These are phyloP conservation scores for Phytophthora vignae DNA, from an alignment of 352 stramenopile genomes.

Conservation along the genomic window DNA sequence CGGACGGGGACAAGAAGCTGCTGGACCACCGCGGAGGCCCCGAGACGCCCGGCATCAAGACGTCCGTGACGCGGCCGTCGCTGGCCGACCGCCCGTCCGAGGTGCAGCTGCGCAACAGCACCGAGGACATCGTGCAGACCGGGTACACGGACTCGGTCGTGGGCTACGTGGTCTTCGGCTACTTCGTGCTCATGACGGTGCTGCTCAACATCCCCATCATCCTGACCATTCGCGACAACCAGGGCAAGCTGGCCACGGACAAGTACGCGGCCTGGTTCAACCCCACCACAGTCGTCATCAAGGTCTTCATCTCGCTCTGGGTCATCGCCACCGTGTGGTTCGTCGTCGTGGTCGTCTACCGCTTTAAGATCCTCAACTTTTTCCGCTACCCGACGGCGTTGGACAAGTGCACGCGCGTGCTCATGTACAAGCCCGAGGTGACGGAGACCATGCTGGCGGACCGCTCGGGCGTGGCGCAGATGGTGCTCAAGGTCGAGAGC, in stretches of 20 bases:
- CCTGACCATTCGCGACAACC: conserved; percentile 63
- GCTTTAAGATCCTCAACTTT: conserved; percentile 63
- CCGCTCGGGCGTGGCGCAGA: conserved; percentile 60
- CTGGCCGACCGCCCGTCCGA: conserved; percentile 54
- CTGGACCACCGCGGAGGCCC: conserved; percentile 62
- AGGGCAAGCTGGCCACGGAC: conserved; percentile 54
- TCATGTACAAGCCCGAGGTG: conserved; percentile 67
- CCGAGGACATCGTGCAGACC: conserved; percentile 60
- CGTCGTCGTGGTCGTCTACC: conserved; percentile 51
- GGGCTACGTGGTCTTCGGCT: conserved; percentile 59
- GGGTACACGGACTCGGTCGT: conserved; percentile 56
- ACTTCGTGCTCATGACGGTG: conserved; percentile 66
- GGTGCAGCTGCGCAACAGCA: conserved; percentile 51
- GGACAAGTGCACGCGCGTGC: conserved; percentile 55
- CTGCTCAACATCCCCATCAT: conserved; percentile 66
- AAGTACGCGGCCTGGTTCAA: conserved; percentile 64
- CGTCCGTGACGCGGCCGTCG: conserved; percentile 41
- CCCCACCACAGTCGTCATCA: conserved; percentile 56
- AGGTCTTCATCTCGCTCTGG: conserved; percentile 72
- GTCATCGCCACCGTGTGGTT: conserved; percentile 64
- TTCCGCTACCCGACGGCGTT: conserved; percentile 58
- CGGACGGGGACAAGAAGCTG: conserved; percentile 60
- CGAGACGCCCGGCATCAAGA: conserved; percentile 50
- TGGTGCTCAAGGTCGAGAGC: conserved; percentile 61
- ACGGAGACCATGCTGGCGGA: conserved; percentile 68